phyloP scores from a whole-genome alignment of 805 yeast genomes.

The Lachancea waltii region DNA sequence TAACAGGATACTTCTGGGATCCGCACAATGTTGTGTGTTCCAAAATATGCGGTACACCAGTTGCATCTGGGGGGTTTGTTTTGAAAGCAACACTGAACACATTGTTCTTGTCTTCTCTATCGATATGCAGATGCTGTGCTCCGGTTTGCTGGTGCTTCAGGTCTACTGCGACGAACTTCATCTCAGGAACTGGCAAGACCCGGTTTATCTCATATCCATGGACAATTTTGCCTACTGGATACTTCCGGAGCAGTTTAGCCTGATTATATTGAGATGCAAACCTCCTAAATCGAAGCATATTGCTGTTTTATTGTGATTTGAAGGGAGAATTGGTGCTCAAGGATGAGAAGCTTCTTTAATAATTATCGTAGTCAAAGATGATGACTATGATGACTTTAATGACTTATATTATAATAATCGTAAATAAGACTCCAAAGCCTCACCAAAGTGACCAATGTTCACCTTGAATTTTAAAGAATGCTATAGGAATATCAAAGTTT shows the following conservation, averaged over 20 bases:
- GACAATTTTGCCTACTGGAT: slow-evolving; percentile 55
- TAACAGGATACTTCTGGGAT: slow-evolving; percentile 80
- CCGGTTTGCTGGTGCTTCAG: slow-evolving; percentile 64
- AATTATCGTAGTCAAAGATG: no score
- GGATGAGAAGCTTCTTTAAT: no score
- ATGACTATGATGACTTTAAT: no score
- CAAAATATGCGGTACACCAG: slow-evolving; percentile 93
- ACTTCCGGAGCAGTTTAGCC: slow-evolving; percentile 39
- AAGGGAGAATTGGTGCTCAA: no score
- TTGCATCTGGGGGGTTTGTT: slow-evolving; percentile 90
- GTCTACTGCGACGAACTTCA: slow-evolving; percentile 72
- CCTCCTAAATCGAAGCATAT: slow-evolving; percentile 25
- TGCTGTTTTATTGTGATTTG: no score
- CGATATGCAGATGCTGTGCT: slow-evolving; percentile 78
- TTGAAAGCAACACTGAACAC: slow-evolving; percentile 86
- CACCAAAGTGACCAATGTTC: no score
- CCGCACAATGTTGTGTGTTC: slow-evolving; percentile 98
- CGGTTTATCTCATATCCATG: slow-evolving; percentile 65
- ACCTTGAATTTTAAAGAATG: no score
- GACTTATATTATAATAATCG: no score
- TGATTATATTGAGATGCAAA: slow-evolving; percentile 27
- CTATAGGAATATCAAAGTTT: no score
- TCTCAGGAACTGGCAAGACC: slow-evolving; percentile 69
- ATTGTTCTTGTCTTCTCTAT: slow-evolving; percentile 73
- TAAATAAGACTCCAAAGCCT: no score